Conservation (phyloP, 2,329 filamentous ascomycete genomes). For the Neopestalotiopsis clavispora region DNA sequence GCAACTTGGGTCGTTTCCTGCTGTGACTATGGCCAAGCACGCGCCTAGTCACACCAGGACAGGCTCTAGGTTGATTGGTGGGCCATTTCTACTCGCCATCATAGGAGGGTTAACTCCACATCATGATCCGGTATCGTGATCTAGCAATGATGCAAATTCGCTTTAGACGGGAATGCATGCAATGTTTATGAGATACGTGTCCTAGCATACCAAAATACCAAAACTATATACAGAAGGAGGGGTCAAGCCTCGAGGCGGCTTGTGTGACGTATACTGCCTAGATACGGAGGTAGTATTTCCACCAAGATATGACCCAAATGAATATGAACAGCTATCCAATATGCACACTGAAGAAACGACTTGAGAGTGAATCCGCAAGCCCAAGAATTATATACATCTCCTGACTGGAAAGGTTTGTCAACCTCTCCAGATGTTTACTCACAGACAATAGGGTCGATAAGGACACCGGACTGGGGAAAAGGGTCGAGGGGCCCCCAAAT, state of each 20-base stretch:
- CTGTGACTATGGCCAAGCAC: neutral
- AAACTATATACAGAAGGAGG: slow-evolving; percentile 1
- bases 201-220: neutral
- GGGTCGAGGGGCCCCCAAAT: slow-evolving; percentile 42
- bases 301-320: neutral
- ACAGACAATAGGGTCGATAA: slow-evolving; percentile 32
- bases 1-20: neutral
- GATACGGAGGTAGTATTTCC: neutral
- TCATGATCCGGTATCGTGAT: neutral
- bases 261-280: neutral
- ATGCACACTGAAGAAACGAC: neutral
- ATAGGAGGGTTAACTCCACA: neutral
- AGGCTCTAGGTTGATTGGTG: neutral
- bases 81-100: neutral
- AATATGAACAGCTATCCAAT: neutral
- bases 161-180: neutral
- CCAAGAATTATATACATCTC: neutral
- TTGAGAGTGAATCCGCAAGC: neutral
- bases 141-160: neutral
- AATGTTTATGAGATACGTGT: slow-evolving; percentile 1
- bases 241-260: slow-evolving; percentile 1
- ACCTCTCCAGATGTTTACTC: neutral
- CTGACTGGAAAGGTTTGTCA: neutral
- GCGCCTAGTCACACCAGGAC: neutral
- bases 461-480: slow-evolving; percentile 41